A percentile compares a stretch with the other conserved stretches of the same genome.
phyloP scores from a whole-genome alignment of 2,329 filamentous ascomycete species.

The Cladosporium colombiae region DNA sequence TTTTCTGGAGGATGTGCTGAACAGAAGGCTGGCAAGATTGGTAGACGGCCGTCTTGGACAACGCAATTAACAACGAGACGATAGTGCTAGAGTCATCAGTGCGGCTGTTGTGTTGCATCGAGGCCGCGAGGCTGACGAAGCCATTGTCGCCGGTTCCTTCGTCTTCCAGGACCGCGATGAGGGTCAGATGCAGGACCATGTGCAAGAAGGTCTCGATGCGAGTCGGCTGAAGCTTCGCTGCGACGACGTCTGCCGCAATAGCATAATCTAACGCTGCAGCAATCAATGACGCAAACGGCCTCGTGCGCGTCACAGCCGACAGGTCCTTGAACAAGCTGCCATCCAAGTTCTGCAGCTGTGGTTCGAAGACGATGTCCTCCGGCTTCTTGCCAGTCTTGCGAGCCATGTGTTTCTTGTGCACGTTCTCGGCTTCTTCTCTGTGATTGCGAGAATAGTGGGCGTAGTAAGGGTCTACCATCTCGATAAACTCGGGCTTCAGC shows the following conservation, averaged over 20 bases:
- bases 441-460: constrained; percentile 97
- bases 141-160: constrained; percentile 20
- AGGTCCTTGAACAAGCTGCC: constrained; percentile 77
- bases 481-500: constrained; percentile 79
- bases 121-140: constrained; percentile 32
- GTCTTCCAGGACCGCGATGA: constrained; percentile 77
- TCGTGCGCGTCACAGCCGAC: constrained; percentile 76
- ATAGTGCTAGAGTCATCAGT: constrained; percentile 22
- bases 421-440: constrained; percentile 87
- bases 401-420: constrained; percentile 83
- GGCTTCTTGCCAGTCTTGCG: constrained; percentile 79
- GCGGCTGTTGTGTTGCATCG: constrained; percentile 14
- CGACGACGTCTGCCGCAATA: constrained; percentile 66
- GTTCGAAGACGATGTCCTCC: constrained; percentile 88
- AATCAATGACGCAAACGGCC: constrained; percentile 85
- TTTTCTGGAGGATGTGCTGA: constrained; percentile 74
- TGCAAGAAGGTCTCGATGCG: constrained; percentile 90
- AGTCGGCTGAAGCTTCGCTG: constrained; percentile 74
- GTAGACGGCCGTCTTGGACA: constrained; percentile 68
- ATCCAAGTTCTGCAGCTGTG: constrained; percentile 73
- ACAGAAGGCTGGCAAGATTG: constrained; percentile 84
- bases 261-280: constrained; percentile 86
- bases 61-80: constrained; percentile 54
- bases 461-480: constrained; percentile 91
- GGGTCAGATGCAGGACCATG: constrained; percentile 81